These are phyloP conservation scores for Aspergillus ustus DNA, from an alignment of 2,329 filamentous ascomycete genomes.

Conservation along the genomic window DNA sequence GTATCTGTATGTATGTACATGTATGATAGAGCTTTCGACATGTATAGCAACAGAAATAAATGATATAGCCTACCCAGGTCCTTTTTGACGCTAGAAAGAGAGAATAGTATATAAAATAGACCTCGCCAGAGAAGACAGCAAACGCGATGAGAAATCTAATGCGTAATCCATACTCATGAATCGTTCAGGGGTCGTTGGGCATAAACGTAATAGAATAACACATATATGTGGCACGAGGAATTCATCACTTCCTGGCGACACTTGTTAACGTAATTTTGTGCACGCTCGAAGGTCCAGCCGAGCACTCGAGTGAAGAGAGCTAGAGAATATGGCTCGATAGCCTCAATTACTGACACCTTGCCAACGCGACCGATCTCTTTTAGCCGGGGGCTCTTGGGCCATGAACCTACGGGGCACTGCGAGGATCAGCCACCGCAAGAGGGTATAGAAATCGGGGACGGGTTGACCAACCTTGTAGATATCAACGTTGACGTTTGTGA, in stretches of 20 bases:
- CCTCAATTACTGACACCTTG: conserved; percentile 35
- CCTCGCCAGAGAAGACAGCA: not conserved
- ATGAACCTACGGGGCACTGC: conserved; percentile 40
- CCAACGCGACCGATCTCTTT: conserved; percentile 43
- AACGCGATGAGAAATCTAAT: conserved; percentile 19
- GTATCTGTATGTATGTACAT: not conserved
- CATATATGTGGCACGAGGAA: conserved; percentile 33
- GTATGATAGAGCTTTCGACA: not conserved
- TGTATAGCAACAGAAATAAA: not conserved
- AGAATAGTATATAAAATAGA: conserved; percentile 6
- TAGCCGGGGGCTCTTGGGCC: conserved; percentile 38
- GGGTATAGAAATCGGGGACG: not conserved
- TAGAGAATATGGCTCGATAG: conserved; percentile 44
- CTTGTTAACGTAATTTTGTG: conserved; percentile 34
- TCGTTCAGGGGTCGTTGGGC: conserved; percentile 34
- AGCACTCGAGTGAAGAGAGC: conserved; percentile 45
- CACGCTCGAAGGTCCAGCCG: conserved; percentile 38
- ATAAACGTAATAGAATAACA: conserved; percentile 38
- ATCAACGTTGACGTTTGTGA: conserved; percentile 39
- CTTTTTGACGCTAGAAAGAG: not conserved
- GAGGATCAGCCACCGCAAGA: conserved; percentile 13
- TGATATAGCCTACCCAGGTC: not conserved
- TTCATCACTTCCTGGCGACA: conserved; percentile 33
- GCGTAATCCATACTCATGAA: conserved; percentile 12
- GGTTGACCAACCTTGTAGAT: conserved; percentile 37